phyloP scores from a whole-genome alignment of 176 grass and related monocot species.

The Triticum monococcum region DNA sequence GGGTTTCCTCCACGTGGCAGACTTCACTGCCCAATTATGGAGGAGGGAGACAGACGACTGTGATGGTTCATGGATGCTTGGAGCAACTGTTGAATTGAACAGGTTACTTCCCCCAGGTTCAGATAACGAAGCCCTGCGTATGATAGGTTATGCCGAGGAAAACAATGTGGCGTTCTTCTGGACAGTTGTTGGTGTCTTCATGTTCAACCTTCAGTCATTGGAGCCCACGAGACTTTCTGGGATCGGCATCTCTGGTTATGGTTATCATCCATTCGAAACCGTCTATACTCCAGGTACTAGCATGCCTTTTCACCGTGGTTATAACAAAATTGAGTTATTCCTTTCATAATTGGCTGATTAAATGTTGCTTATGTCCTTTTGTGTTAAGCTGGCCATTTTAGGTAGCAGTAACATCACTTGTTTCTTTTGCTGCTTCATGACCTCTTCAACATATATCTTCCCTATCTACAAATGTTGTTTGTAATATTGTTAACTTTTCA shows the following conservation, averaged over 20 bases:
- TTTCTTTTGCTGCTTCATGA: not conserved
- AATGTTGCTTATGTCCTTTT: not conserved
- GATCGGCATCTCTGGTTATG: not conserved
- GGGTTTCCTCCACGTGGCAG: not conserved
- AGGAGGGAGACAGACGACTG: not conserved
- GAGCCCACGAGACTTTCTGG: not conserved
- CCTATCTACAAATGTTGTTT: not conserved
- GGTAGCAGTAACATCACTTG: not conserved
- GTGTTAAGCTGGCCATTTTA: not conserved
- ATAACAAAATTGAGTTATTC: not conserved
- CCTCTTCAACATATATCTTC: not conserved
- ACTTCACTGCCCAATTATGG: not conserved
- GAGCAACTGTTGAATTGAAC: not conserved
- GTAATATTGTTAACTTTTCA: not conserved
- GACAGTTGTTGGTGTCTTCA: not conserved
- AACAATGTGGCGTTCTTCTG: not conserved
- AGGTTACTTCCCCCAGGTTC: not conserved
- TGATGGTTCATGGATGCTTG: not conserved
- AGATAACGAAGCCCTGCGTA: not conserved
- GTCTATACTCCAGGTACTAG: slow-evolving; percentile 1
- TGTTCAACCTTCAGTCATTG: not conserved
- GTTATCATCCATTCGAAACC: not conserved
- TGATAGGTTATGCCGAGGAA: not conserved
- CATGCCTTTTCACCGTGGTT: not conserved
- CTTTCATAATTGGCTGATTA: not conserved